A percentile compares a stretch with the other conserved stretches of the same genome.
Evolutionary conservation across 148 eudicot genomes (phyloP).

Genomic region (Fallopia convolvulus): DNA sequence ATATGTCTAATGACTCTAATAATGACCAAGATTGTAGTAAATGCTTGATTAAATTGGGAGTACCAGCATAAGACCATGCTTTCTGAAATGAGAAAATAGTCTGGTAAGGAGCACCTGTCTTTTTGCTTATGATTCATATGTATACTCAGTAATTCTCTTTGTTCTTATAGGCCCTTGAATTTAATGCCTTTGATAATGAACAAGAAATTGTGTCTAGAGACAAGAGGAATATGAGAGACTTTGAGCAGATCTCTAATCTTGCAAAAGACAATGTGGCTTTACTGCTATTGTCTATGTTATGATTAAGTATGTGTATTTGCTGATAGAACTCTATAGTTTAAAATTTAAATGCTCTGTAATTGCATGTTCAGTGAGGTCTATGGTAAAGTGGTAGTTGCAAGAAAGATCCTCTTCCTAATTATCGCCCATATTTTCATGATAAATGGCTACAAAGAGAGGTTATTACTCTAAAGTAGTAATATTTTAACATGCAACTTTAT

Average conservation of each 20-base stretch:
- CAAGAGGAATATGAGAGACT: constrained; percentile 86
- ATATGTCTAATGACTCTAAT: too few relatives aligned
- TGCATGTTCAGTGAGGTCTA: constrained; percentile 48
- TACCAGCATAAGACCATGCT: too few relatives aligned
- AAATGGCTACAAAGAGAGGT: constrained; percentile 99
- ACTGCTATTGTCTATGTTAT: constrained; percentile 49
- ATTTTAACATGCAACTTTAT: not conserved
- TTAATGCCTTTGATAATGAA: constrained; percentile 73
- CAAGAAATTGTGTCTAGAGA: constrained; percentile 86
- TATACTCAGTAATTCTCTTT: too few relatives aligned
- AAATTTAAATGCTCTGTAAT: not conserved
- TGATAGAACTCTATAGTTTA: not conserved
- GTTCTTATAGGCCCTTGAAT: too few relatives aligned
- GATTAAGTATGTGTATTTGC: not conserved
- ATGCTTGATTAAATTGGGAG: too few relatives aligned
- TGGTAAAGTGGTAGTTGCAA: constrained; percentile 90
- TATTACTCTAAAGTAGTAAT: not conserved
- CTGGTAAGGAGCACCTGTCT: too few relatives aligned
- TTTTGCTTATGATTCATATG: too few relatives aligned
- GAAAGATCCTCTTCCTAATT: constrained; percentile 97
- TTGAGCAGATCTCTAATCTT: constrained; percentile 83
- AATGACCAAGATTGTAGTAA: too few relatives aligned
- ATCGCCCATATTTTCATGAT: constrained; percentile 96
- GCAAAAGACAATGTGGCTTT: constrained; percentile 86
- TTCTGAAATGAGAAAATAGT: too few relatives aligned